A percentile compares a stretch with the other conserved stretches of the same genome.
Conservation (phyloP, 164 flowering plant species). For the Pachysandra terminalis region DNA sequence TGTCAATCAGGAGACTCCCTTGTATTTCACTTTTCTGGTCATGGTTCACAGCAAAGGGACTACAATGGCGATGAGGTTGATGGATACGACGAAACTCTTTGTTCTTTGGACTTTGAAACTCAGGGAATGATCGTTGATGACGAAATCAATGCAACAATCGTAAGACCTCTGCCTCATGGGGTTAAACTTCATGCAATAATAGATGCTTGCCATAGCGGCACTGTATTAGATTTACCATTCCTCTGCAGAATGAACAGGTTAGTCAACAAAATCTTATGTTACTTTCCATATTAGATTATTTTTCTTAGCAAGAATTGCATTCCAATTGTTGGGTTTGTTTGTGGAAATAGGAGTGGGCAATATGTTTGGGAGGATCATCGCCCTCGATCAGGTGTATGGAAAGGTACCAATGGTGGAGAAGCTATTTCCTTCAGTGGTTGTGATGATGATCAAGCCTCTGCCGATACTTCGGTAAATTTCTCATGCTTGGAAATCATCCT, state of each 20-base stretch:
- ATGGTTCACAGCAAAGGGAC: constrained; percentile 67
- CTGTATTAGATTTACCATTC: constrained; percentile 77
- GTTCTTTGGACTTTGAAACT: constrained; percentile 82
- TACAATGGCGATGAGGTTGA: constrained; percentile 85
- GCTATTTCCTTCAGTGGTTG: constrained; percentile 76
- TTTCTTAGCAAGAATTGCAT: too few species aligned
- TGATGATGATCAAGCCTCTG: too few species aligned
- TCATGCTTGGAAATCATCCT: background rate
- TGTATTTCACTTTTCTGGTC: constrained; percentile 82
- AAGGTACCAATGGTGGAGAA: constrained; percentile 87
- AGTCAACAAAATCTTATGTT: too few species aligned
- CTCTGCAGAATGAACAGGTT: too few species aligned
- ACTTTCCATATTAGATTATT: constrained; percentile 4
- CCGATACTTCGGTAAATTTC: constrained; percentile 58
- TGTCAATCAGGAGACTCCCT: constrained; percentile 85
- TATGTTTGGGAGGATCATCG: too few species aligned
- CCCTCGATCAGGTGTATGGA: too few species aligned
- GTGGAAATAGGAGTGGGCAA: constrained; percentile 52
- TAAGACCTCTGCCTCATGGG: constrained; percentile 72
- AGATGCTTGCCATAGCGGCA: constrained; percentile 94
- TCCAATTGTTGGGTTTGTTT: too few species aligned
- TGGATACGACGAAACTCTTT: constrained; percentile 90
- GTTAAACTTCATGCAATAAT: constrained; percentile 88
- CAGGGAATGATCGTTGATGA: constrained; percentile 95
- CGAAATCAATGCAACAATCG: too few species aligned